These are phyloP conservation scores for Aspergillus egyptiacus DNA, from an alignment of 495 filamentous ascomycete genomes.

Conservation along the genomic window DNA sequence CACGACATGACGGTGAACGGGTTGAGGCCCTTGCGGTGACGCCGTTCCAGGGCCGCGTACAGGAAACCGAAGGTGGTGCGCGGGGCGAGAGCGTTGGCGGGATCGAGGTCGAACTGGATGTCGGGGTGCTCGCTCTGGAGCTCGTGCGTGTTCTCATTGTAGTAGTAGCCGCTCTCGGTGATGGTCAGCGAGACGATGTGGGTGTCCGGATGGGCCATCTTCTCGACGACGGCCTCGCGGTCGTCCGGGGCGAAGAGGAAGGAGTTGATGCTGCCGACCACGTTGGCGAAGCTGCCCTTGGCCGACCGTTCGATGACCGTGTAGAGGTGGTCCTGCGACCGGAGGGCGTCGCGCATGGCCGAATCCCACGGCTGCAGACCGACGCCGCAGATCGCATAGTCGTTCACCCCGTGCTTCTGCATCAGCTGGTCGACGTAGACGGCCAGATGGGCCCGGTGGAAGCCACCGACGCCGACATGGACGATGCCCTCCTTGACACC, in stretches of 20 bases:
- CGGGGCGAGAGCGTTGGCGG: conserved; percentile 34
- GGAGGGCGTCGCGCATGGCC: conserved; percentile 40
- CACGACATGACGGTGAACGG: conserved; percentile 48
- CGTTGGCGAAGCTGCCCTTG: conserved; percentile 37
- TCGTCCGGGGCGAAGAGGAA: conserved; percentile 43
- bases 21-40: conserved; percentile 35
- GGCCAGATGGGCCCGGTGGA: conserved; percentile 45
- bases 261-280: conserved; percentile 47
- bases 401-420: conserved; percentile 37
- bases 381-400: conserved; percentile 45
- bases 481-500: conserved; percentile 47
- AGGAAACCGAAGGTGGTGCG: conserved; percentile 46
- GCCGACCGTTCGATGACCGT: conserved; percentile 44
- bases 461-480: conserved; percentile 44
- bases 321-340: conserved; percentile 43
- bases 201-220: conserved; percentile 47
- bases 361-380: conserved; percentile 42
- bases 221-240: conserved; percentile 42
- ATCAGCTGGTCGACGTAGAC: conserved; percentile 44
- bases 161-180: conserved; percentile 48
- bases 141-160: conserved; percentile 48
- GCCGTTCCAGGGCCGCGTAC: conserved; percentile 39
- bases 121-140: conserved; percentile 41
- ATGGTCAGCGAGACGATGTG: conserved; percentile 48
- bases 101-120: conserved; percentile 40